Base-by-base conservation (phyloP, 1,284 basidiomycete species). In the Trametes polyzona region DNA sequence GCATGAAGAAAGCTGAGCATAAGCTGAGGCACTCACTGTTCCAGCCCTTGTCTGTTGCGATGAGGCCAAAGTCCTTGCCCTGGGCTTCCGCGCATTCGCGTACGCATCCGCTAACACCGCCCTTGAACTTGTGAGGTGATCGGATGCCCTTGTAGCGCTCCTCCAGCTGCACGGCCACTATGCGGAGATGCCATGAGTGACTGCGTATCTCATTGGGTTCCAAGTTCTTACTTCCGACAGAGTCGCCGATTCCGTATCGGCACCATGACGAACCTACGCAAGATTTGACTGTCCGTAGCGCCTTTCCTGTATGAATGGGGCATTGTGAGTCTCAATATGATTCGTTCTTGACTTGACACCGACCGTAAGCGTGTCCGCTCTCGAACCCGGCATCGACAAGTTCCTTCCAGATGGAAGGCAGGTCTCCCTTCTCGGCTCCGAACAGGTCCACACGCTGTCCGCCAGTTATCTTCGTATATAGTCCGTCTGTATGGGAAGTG, bases 71-170 rank as follows among this genome's bases (percentile, higher is more conserved):
- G 71, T 92, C 90, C 65, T 87, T 89, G 30, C 76, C 76, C 65
- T 92, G 89, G 0, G 90, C 89, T 70, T 92, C 90, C 0, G 88
- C 88, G 62, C 88, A 91, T 67, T 90, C 88, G 17, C 88, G 79
- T 0, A 88, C 79, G 64, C 88, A 92, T 14, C 90, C 90, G 33
- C 82, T 85, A 2, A 92, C 87, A n/a, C 90, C 90, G 16, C 88
- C 88, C 71, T 92, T 92, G 70, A 88, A 73, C 72, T 92, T 92
- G 73, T 92, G 90, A 14, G 90, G 90, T 1, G 82, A 81, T 12
- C 84, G 81, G 23, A 92, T 79, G 30, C 88, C 87, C 59, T 85
- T 84, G 72, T 92, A 92, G 4, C 90, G 78, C 57, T 89, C 80
- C 71, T 93, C 90, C 2, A 93, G 79, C 63, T 83, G 78, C 37